A percentile compares a stretch with the other conserved stretches of the same genome.
These are phyloP conservation scores for Cladorrhinum sp. DNA, from an alignment of 2,329 filamentous ascomycete species.

Conservation along the genomic window DNA sequence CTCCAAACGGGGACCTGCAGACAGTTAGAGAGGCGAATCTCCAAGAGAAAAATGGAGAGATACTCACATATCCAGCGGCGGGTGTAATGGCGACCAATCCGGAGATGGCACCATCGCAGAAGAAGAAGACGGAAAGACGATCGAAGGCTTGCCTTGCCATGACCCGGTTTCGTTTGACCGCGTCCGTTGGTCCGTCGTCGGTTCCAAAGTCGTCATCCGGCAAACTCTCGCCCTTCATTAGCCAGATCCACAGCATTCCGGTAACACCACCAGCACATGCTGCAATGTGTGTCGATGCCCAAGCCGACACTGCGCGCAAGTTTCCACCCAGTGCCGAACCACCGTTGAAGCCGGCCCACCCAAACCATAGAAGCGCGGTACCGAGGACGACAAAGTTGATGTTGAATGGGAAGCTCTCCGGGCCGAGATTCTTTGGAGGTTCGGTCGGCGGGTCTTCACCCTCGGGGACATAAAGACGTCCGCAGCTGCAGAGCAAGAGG, in stretches of 20 bases:
- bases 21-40: neutral
- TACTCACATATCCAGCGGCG: slow-evolving; percentile 20
- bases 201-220: neutral
- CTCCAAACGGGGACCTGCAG: slow-evolving; percentile 18
- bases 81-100: slow-evolving; percentile 22
- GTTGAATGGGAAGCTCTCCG: slow-evolving; percentile 23
- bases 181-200: neutral
- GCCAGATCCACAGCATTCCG: slow-evolving; percentile 14
- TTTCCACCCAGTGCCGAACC: slow-evolving; percentile 19
- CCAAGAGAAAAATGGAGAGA: neutral
- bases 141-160: slow-evolving; percentile 9
- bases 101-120: slow-evolving; percentile 21
- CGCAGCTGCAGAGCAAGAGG: slow-evolving; percentile 3
- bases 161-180: neutral
- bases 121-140: slow-evolving; percentile 16
- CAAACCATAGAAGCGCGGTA: slow-evolving; percentile 51
- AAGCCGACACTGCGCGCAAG: slow-evolving; percentile 21
- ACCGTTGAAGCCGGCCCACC: slow-evolving; percentile 33
- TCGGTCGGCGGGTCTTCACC: neutral
- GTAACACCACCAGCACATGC: slow-evolving; percentile 20
- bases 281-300: slow-evolving; percentile 19
- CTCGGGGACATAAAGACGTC: slow-evolving; percentile 1
- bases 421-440: neutral
- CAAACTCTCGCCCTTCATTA: slow-evolving; percentile 5
- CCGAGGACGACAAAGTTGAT: slow-evolving; percentile 50